A percentile compares a stretch with the other conserved stretches of the same genome.
phyloP scores from a whole-genome alignment of 306 rosid genomes.

The Lablab purpureus region DNA sequence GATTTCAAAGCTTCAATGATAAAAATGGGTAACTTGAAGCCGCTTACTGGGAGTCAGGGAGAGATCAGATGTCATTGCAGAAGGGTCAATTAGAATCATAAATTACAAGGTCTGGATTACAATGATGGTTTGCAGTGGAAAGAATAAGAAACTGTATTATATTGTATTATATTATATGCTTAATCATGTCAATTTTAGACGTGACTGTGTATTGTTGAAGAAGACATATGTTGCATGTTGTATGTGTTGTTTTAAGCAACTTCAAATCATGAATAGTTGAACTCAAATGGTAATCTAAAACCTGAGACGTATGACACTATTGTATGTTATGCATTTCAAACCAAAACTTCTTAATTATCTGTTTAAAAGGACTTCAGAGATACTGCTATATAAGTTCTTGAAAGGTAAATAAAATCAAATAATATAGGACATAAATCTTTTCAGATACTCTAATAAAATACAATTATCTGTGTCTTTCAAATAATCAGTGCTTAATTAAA shows the following conservation, averaged over 20 bases:
- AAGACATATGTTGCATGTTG: neutral
- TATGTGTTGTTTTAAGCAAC: neutral
- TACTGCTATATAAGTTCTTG: no score
- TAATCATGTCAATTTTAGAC: neutral
- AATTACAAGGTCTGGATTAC: neutral
- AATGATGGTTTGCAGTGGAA: neutral
- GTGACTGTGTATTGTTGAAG: neutral
- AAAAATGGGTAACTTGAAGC: constrained; percentile 60
- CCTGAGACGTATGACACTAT: neutral
- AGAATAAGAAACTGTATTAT: neutral
- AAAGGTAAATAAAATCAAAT: no score
- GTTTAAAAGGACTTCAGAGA: no score
- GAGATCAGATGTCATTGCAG: constrained; percentile 58
- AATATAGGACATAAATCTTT: no score
- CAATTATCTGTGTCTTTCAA: no score
- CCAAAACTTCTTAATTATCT: no score
- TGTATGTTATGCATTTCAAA: neutral
- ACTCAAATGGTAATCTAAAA: neutral
- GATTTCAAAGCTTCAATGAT: constrained; percentile 55
- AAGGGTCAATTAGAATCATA: constrained; percentile 38
- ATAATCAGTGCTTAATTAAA: no score
- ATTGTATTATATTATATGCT: neutral
- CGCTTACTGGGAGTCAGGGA: constrained; percentile 44
- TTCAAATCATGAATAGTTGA: neutral
- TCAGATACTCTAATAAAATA: no score